Percentiles rank a stretch among this genome's conserved stretches.
These are phyloP conservation scores for Bipolaris cookei DNA, from an alignment of 2,329 filamentous ascomycete genomes.

Conservation along the genomic window DNA sequence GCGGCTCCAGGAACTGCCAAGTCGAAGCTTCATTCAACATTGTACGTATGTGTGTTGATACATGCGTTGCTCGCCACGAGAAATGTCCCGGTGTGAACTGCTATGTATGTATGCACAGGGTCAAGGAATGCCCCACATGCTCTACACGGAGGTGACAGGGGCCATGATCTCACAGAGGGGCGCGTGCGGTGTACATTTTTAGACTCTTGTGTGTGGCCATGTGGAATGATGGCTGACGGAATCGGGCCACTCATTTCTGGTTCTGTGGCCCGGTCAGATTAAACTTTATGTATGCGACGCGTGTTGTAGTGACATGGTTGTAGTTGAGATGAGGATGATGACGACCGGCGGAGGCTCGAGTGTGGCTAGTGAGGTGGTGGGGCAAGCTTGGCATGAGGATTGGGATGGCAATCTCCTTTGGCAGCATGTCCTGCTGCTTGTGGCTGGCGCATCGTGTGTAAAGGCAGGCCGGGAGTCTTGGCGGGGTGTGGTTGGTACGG, in stretches of 20 bases:
- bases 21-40: not conserved
- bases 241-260: not conserved
- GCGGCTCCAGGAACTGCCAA: slow-evolving; percentile 2
- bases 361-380: too few relatives aligned
- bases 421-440: not conserved
- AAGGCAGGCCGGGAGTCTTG: not conserved
- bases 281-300: not conserved
- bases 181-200: not conserved
- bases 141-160: not conserved
- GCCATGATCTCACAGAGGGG: not conserved
- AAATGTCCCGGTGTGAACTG: not conserved
- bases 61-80: not conserved
- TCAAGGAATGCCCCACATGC: not conserved
- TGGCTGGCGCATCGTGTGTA: not conserved
- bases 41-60: not conserved
- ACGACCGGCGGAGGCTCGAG: too few relatives aligned
- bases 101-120: not conserved
- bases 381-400: too few relatives aligned
- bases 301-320: not conserved
- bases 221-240: not conserved
- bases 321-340: too few relatives aligned
- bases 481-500: not conserved
- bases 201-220: not conserved
- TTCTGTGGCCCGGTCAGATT: not conserved
- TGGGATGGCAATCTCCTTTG: not conserved